Percentiles rank a stretch among this genome's conserved stretches.
Evolutionary conservation across 2,329 filamentous ascomycete species (phyloP).

Genomic region (Botryosphaeria dothidea): DNA sequence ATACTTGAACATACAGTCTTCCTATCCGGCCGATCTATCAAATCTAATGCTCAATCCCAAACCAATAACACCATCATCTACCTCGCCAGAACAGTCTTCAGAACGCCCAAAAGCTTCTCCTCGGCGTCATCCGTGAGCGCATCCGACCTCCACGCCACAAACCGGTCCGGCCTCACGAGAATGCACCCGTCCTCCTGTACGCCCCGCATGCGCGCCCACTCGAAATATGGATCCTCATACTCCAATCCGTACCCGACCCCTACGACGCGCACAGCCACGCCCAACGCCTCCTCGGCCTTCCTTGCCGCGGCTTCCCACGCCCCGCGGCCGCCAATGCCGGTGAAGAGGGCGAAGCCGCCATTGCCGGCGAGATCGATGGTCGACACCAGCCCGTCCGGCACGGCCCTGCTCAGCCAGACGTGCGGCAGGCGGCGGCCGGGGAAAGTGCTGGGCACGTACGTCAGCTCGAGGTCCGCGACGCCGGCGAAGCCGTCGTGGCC

Average conservation of each 20-base stretch:
- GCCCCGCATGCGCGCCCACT: constrained; percentile 57
- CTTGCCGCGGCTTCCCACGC: constrained; percentile 55
- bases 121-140: constrained; percentile 23
- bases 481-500: constrained; percentile 38
- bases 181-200: constrained; percentile 61
- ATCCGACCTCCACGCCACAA: constrained; percentile 55
- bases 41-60: too few relatives aligned
- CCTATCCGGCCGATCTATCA: too few relatives aligned
- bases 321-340: constrained; percentile 55
- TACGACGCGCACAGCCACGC: constrained; percentile 51
- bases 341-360: constrained; percentile 36
- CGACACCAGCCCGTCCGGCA: constrained; percentile 50
- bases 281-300: constrained; percentile 40
- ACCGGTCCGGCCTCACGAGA: constrained; percentile 60
- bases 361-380: constrained; percentile 63
- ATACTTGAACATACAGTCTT: too few relatives aligned
- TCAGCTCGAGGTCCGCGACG: constrained; percentile 44
- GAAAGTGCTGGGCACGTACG: constrained; percentile 46
- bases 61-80: not conserved
- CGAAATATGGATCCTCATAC: constrained; percentile 63
- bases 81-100: constrained; percentile 22
- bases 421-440: constrained; percentile 64
- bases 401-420: constrained; percentile 59
- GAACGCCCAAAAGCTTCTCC: constrained; percentile 25
- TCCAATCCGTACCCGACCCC: constrained; percentile 60